Base-by-base conservation (phyloP, 2,329 filamentous ascomycete genomes). In the Celoporthe dispersa region DNA sequence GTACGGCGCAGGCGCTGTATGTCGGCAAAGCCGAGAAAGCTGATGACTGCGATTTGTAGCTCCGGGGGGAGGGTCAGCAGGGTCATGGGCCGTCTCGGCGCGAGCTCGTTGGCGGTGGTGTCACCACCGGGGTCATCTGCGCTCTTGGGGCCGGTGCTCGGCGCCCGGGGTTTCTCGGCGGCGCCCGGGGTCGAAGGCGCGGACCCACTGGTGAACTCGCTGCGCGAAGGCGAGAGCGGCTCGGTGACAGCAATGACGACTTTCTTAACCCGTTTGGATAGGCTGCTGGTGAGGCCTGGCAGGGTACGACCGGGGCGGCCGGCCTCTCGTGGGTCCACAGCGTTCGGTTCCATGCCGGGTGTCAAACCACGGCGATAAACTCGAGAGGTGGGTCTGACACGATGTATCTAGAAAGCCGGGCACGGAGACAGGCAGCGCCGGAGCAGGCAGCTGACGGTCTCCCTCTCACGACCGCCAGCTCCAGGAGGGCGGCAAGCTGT, bases 1-100 rank as follows among this genome's bases (percentile, higher is more conserved):
- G 82, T 83, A 35, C 79, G 77, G 14, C 83, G 80, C 22, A 85
- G 76, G 22, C 78, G 78, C 72, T 83, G 79, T 25, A 85, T 77
- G 72, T 84, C 80, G 53, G 80, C 82, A 68, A 84, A 83, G 68
- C 78, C 77, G 66, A 84, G 80, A 31, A 80, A 73, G 31, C 75
- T 72, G n/a, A 84, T 73, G 55, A 84, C 78, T 73, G 80, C 75
- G 59, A 83, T 75, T 66, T 83, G 81, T 7, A 85, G 73, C 74
- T 85, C 83, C 9, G 76, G 75, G 4, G 83, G 83, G 0, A 85
- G 77, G 35, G 75, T 75, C 48, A 82, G 73, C 4, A 84, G 71
- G 66, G 25, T 72, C 62, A 64, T 31, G 16, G 70, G 70, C 51
- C 31, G 51, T 22, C 41, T 62, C 16, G 1, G 66, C 0, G 31